A percentile compares a stretch with the other conserved stretches of the same genome.
Evolutionary conservation across 2,329 filamentous ascomycete species (phyloP).

Genomic region (Microascus cirrosus): DNA sequence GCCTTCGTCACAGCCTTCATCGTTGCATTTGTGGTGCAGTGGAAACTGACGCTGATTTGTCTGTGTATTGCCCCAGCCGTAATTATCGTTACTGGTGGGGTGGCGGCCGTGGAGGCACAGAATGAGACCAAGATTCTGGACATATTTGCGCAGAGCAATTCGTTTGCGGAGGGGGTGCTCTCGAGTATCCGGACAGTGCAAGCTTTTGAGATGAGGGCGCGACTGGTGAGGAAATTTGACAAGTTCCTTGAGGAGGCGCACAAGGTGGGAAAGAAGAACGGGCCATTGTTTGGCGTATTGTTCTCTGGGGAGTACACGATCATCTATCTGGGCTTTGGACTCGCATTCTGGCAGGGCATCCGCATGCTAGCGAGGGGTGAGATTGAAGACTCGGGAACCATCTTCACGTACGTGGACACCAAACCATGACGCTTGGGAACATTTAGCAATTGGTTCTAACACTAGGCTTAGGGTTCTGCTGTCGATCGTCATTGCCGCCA

Average conservation of each 20-base stretch:
- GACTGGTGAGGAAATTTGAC: constrained; percentile 28
- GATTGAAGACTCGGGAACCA: constrained; percentile 29
- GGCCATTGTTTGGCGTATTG: constrained; percentile 27
- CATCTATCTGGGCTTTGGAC: constrained; percentile 32
- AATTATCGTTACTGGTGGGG: constrained; percentile 26
- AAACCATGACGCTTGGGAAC: neutral
- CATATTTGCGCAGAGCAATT: constrained; percentile 27
- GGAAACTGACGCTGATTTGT: constrained; percentile 31
- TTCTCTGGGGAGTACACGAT: constrained; percentile 35
- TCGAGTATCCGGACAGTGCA: constrained; percentile 36
- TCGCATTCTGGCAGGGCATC: constrained; percentile 42
- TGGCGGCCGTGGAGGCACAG: constrained; percentile 3
- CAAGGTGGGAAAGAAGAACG: constrained; percentile 28
- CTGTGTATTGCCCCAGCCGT: constrained; percentile 32
- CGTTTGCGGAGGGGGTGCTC: constrained; percentile 39
- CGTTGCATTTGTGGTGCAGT: constrained; percentile 27
- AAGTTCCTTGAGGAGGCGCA: constrained; percentile 26
- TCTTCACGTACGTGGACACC: constrained; percentile 26
- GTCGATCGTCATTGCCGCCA: constrained; percentile 32
- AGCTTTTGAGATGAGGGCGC: constrained; percentile 36
- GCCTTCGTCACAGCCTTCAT: constrained; percentile 27
- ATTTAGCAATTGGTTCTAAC: too few relatives aligned
- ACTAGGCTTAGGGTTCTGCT: constrained; percentile 27
- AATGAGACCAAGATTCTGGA: constrained; percentile 17
- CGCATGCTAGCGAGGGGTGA: constrained; percentile 31